These are phyloP conservation scores for Cercis canadensis DNA, from an alignment of 306 rosid genomes.

Conservation along the genomic window DNA sequence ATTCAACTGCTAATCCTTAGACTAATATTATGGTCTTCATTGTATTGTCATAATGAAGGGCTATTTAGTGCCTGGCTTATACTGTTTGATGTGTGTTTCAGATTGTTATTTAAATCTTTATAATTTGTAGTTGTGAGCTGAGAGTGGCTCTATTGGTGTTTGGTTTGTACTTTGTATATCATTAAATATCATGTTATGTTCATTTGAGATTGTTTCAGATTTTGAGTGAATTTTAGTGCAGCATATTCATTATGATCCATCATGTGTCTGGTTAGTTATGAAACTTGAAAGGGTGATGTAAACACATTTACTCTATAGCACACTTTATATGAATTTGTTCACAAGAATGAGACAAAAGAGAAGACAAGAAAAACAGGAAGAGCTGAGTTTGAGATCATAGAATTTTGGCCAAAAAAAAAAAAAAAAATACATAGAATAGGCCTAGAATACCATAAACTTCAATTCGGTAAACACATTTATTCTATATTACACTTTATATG, in stretches of 20 bases:
- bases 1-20: neutral
- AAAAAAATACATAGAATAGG: too few species aligned
- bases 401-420: too few species aligned
- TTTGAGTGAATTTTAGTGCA: neutral
- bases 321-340: too few species aligned
- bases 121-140: neutral
- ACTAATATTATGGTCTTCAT: neutral
- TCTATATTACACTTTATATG: too few species aligned
- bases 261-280: too few species aligned
- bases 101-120: neutral
- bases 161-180: constrained; percentile 25
- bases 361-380: too few species aligned
- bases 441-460: too few species aligned
- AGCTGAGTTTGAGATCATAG: too few species aligned
- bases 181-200: constrained; percentile 25
- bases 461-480: too few species aligned
- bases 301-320: too few species aligned
- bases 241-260: constrained; percentile 10
- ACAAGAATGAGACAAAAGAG: too few species aligned
- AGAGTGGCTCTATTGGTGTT: constrained; percentile 18
- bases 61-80: neutral
- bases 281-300: too few species aligned
- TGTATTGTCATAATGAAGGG: neutral
- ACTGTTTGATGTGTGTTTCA: neutral
- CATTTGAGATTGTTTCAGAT: constrained; percentile 20